A percentile compares a stretch with the other conserved stretches of the same genome.
phyloP scores from a whole-genome alignment of 768 basidiomycete genomes.

The Rhizopogon vinicolor region DNA sequence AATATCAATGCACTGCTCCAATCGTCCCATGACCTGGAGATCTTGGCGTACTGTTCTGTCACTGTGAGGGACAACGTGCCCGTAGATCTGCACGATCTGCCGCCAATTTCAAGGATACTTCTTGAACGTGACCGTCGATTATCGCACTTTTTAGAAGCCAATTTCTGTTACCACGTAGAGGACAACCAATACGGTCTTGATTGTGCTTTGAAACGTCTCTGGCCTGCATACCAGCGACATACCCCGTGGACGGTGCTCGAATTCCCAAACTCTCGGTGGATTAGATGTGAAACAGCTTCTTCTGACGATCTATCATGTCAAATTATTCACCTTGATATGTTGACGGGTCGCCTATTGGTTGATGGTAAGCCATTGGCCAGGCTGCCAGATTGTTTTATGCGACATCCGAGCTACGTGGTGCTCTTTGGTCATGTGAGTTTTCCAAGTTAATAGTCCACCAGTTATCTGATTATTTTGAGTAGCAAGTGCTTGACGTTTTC shows the following conservation, averaged over 20 bases:
- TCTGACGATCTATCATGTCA: slow-evolving; percentile 13
- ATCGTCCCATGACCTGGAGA: slow-evolving; percentile 18
- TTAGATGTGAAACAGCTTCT: slow-evolving; percentile 17
- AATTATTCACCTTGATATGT: slow-evolving; percentile 34
- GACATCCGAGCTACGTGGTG: slow-evolving; percentile 28
- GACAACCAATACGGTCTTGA: slow-evolving; percentile 20
- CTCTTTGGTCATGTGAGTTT: slow-evolving; percentile 33
- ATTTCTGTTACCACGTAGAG: slow-evolving; percentile 11
- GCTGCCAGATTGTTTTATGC: slow-evolving; percentile 29
- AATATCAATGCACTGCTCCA: slow-evolving; percentile 10
- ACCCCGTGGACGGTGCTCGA: slow-evolving; percentile 18
- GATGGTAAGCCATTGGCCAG: slow-evolving; percentile 35
- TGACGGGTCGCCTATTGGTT: slow-evolving; percentile 37
- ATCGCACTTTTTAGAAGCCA: slow-evolving; percentile 21
- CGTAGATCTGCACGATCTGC: background rate
- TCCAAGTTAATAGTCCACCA: background rate
- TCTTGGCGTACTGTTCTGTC: slow-evolving; percentile 29
- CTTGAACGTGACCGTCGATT: slow-evolving; percentile 29
- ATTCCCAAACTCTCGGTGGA: slow-evolving; percentile 23
- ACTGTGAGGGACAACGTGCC: slow-evolving; percentile 28
- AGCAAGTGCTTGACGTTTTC: slow-evolving; percentile 28
- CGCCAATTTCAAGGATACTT: slow-evolving; percentile 13
- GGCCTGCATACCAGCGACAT: slow-evolving; percentile 25
- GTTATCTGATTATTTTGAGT: background rate
- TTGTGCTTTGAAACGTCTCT: slow-evolving; percentile 23